These are phyloP conservation scores for Hemileia vastatrix DNA, from an alignment of 1,284 basidiomycete species.

Conservation along the genomic window DNA sequence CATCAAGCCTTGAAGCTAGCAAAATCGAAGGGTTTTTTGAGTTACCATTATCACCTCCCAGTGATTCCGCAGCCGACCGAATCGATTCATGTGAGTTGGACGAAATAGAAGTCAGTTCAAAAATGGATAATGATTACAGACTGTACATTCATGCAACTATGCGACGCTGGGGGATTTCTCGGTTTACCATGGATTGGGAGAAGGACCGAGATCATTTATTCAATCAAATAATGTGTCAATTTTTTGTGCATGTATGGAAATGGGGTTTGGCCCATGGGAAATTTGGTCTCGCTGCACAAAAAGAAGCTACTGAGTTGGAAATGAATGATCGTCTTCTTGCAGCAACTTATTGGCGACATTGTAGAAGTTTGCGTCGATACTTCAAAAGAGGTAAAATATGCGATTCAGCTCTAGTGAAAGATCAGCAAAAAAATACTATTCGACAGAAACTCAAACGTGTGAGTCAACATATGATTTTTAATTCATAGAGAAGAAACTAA, in stretches of 20 bases:
- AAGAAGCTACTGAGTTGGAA: conserved; percentile 1
- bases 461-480: neutral
- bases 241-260: conserved; percentile 16
- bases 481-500: neutral
- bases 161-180: conserved; percentile 9
- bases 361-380: conserved; percentile 1
- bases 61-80: neutral
- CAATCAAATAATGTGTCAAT: conserved; percentile 20
- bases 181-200: conserved; percentile 20
- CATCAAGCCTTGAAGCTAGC: neutral
- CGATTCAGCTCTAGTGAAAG: neutral
- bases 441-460: conserved; percentile 1
- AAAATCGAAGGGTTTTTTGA: conserved; percentile 7
- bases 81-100: neutral
- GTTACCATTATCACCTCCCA: neutral
- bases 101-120: too few relatives aligned
- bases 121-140: neutral
- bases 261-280: conserved; percentile 6
- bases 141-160: neutral
- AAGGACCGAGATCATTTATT: conserved; percentile 4
- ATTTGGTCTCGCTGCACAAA: conserved; percentile 1
- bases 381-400: conserved; percentile 3
- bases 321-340: conserved; percentile 12
- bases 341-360: conserved; percentile 12
- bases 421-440: conserved; percentile 6